These are phyloP conservation scores for Pseudogymnoascus sp. DNA, from an alignment of 2,329 filamentous ascomycete genomes.

Conservation along the genomic window DNA sequence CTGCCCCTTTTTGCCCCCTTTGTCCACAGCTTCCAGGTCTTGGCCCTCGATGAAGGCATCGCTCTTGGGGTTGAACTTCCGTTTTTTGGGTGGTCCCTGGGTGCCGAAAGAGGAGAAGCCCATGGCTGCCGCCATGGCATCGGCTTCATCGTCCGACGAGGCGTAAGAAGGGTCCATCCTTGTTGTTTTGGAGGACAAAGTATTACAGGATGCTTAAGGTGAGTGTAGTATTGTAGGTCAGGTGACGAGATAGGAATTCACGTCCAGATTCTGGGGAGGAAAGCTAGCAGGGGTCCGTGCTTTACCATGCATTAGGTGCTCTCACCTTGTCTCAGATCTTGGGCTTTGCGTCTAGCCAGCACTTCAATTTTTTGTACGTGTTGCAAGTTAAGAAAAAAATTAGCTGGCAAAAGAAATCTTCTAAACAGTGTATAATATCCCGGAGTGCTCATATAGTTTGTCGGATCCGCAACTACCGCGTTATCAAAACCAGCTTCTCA, in stretches of 20 bases:
- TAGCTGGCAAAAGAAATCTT: background rate
- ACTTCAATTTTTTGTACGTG: background rate
- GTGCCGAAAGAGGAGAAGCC: conserved; percentile 65
- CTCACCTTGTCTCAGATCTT: background rate
- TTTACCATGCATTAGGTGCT: conserved; percentile 1
- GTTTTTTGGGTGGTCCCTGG: conserved; percentile 49
- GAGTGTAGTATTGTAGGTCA: background rate
- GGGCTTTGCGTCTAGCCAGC: background rate
- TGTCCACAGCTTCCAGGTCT: conserved; percentile 24
- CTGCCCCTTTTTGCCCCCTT: conserved; percentile 26
- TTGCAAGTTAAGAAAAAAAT: background rate
- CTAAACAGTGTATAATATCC: background rate
- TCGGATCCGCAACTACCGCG: background rate
- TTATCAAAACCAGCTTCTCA: background rate
- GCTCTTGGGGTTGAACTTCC: conserved; percentile 52
- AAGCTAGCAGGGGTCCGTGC: background rate
- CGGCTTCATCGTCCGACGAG: conserved; percentile 30
- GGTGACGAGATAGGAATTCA: conserved; percentile 5
- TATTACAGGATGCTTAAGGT: background rate
- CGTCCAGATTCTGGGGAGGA: background rate
- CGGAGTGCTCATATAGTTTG: background rate
- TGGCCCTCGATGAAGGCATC: conserved; percentile 39
- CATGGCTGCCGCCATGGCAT: conserved; percentile 58
- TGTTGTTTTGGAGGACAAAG: background rate
- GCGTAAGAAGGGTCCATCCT: background rate